Evolutionary conservation across 257 asterid genomes (phyloP), one percentile per base, ranked within the genome.

Genomic region (Gardenia jasminoides): DNA sequence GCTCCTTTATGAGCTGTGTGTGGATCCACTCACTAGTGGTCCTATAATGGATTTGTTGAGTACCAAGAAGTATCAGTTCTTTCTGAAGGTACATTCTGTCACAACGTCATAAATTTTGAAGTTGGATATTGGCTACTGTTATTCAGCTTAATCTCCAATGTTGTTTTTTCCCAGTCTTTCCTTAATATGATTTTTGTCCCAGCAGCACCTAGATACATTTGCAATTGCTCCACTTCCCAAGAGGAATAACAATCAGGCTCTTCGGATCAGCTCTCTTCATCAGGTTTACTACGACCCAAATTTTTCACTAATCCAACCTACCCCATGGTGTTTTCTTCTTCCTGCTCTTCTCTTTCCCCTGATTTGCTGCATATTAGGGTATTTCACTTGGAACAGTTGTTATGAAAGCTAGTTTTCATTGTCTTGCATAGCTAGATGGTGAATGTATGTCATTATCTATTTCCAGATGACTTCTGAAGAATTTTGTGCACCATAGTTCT

Each of bases 241-340:
- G 80, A 89, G 98, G 85, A 91, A 80, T 82, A 76, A 67, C 75
- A 84, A 82, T 77, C 97, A 91, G 86, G 83, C 94, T 81, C 92
- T 96, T 75, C 97, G 97, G 11, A 90, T 92, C 87, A 92, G 98
- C 88, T 88, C 94, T 66, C 94, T 96, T 81, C 99, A 93, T 91
- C 99, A 93, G 98, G 98, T 96, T 74, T 79, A 10, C 28, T 17
- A 24, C 9, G 7, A 28, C 12, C 47, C 10, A 56, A 22, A 9
- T 56, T 56, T 10, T 61, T 61, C 33, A 61, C 67, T 24, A 61
- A 61, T 61, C 15, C 13, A 58, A 24, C 24, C 15, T 24, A 1
- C 31, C 3, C 10, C 67, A 31, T 61, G 33, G 67, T 61, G 33
- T 52, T 61, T 61, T n/a, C 67, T 61, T 61, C 33, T 61, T 61